phyloP scores from a whole-genome alignment of 352 stramenopile species.

The Globisporangium paroecandrum region DNA sequence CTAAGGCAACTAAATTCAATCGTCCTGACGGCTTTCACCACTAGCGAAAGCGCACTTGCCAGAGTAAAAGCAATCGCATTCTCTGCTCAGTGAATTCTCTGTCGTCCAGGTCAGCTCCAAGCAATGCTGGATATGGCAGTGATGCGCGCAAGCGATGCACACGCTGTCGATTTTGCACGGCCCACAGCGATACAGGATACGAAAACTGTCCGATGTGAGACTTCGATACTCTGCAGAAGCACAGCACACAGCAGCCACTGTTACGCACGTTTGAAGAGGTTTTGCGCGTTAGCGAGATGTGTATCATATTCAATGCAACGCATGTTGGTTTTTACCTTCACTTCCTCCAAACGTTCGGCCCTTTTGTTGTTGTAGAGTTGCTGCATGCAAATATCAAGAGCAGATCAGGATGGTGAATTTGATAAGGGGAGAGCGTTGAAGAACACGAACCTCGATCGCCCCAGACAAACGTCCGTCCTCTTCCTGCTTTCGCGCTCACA shows the following conservation, averaged over 20 bases:
- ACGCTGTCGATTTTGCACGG: constrained; percentile 45
- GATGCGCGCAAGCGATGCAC: constrained; percentile 68
- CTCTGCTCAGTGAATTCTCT: constrained; percentile 37
- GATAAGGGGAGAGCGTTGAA: background rate
- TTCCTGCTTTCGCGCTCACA: constrained; percentile 49
- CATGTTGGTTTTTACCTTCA: constrained; percentile 22
- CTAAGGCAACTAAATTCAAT: background rate
- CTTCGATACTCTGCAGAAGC: constrained; percentile 46
- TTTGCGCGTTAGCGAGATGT: background rate
- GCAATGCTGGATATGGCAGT: constrained; percentile 59
- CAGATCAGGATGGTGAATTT: background rate
- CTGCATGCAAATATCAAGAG: constrained; percentile 12
- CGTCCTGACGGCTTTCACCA: constrained; percentile 3
- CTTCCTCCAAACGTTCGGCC: constrained; percentile 40
- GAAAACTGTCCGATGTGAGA: constrained; percentile 71
- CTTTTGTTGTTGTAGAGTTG: constrained; percentile 23
- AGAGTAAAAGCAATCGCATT: constrained; percentile 35
- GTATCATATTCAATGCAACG: background rate
- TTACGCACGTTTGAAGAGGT: background rate
- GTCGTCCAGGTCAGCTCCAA: constrained; percentile 59
- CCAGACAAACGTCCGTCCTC: constrained; percentile 74
- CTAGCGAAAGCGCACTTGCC: constrained; percentile 33
- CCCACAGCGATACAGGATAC: constrained; percentile 61
- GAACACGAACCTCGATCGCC: constrained; percentile 52
- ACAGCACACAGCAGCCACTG: constrained; percentile 51